A percentile compares a stretch with the other conserved stretches of the same genome.
Evolutionary conservation across 2,329 filamentous ascomycete genomes (phyloP).

Genomic region (Alternaria tenuissima): DNA sequence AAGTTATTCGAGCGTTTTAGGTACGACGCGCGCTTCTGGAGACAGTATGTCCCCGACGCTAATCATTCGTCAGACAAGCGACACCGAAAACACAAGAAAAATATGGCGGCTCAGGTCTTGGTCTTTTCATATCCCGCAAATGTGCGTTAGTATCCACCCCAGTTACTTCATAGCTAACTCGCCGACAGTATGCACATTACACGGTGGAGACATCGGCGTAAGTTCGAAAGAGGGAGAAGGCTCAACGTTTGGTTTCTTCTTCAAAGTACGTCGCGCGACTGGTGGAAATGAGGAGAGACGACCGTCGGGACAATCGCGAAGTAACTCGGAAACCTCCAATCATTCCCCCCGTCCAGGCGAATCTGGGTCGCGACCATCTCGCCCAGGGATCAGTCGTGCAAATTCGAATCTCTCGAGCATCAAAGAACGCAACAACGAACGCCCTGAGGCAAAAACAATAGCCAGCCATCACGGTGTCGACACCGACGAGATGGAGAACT

Average conservation of each 20-base stretch:
- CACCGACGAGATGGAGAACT: constrained; percentile 19
- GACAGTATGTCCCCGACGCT: neutral
- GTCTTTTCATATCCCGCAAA: constrained; percentile 51
- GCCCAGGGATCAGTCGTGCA: constrained; percentile 38
- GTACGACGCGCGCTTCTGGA: constrained; percentile 25
- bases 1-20: constrained; percentile 56
- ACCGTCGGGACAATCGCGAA: constrained; percentile 35
- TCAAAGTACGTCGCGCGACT: constrained; percentile 44
- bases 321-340: constrained; percentile 32
- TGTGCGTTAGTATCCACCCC: constrained; percentile 21
- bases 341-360: constrained; percentile 16
- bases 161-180: neutral
- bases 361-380: constrained; percentile 14
- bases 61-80: constrained; percentile 38
- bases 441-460: constrained; percentile 12
- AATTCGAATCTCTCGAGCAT: constrained; percentile 40
- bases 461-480: constrained; percentile 22
- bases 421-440: constrained; percentile 32
- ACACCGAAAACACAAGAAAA: constrained; percentile 52
- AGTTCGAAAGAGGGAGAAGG: constrained; percentile 47
- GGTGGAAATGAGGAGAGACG: constrained; percentile 31
- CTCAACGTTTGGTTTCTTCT: constrained; percentile 50
- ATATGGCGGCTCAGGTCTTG: constrained; percentile 54
- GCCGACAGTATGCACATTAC: constrained; percentile 44
- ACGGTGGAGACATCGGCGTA: constrained; percentile 51